Percentiles rank a stretch among this genome's conserved stretches.
Evolutionary conservation across 1,284 basidiomycete genomes (phyloP).

Genomic region (Rhodotorula mucilaginosa): DNA sequence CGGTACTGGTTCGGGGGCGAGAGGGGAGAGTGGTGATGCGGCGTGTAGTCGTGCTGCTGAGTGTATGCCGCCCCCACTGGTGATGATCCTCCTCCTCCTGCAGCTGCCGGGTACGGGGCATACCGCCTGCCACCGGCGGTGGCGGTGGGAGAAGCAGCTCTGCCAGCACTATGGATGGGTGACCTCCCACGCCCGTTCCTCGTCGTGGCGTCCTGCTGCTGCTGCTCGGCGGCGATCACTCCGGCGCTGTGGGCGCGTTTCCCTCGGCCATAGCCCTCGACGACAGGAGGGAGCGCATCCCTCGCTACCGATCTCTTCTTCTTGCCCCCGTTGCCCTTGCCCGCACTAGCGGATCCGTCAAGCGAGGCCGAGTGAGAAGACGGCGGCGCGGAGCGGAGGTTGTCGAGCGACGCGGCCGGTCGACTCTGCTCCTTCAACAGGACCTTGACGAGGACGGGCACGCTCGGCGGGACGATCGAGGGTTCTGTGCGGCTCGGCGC

Average conservation of each 20-base stretch:
- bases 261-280: constrained; percentile 10
- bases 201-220: not conserved
- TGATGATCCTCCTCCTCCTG: no score
- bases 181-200: not conserved
- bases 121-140: not conserved
- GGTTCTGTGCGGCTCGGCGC: not conserved
- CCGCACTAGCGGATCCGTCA: not conserved
- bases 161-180: not conserved
- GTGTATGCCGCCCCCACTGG: not conserved
- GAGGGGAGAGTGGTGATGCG: not conserved
- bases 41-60: not conserved
- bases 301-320: not conserved
- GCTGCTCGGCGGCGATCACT: not conserved
- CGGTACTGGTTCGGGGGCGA: constrained; percentile 1
- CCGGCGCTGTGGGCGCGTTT: constrained; percentile 2
- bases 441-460: not conserved
- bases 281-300: constrained; percentile 8
- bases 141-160: not conserved
- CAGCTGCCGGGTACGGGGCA: no score
- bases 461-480: not conserved
- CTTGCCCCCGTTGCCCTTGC: not conserved
- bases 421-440: not conserved
- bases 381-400: not conserved
- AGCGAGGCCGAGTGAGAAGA: not conserved
- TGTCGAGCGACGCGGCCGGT: constrained; percentile 4